phyloP scores from a whole-genome alignment of 129 eudicot genomes.

The Artemisia argyi region DNA sequence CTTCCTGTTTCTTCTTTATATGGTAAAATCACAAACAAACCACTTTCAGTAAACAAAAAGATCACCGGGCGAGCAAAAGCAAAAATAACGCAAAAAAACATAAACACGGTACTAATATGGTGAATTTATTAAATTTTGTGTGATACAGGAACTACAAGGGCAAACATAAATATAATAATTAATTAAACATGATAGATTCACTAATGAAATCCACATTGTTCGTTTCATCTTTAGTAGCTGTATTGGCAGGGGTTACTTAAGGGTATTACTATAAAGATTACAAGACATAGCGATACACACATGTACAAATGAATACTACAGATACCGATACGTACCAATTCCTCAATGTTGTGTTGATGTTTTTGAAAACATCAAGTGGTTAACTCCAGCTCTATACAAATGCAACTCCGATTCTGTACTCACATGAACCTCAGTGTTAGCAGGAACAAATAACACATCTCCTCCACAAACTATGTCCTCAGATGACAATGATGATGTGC shows the following conservation, averaged over 20 bases:
- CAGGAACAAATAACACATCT: constrained; percentile 79
- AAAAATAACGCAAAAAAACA: too few species aligned
- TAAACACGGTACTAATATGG: too few species aligned
- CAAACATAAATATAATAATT: too few species aligned
- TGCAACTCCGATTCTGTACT: constrained; percentile 48
- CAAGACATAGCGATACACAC: constrained; percentile 16
- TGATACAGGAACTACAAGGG: too few species aligned
- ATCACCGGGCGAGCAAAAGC: too few species aligned
- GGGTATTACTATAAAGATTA: constrained; percentile 21
- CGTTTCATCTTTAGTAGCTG: constrained; percentile 13
- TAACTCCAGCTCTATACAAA: constrained; percentile 79
- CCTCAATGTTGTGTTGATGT: constrained; percentile 14
- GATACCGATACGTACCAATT: constrained; percentile 1
- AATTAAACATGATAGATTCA: too few species aligned
- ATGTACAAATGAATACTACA: constrained; percentile 11
- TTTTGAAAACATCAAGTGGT: constrained; percentile 35
- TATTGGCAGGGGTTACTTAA: constrained; percentile 19
- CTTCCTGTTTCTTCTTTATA: too few species aligned
- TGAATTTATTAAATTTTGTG: too few species aligned
- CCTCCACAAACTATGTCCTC: constrained; percentile 54
- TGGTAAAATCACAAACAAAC: too few species aligned
- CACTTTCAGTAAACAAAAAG: too few species aligned
- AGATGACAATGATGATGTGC: constrained; percentile 5
- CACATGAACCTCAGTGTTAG: constrained; percentile 43
- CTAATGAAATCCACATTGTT: not conserved